Base-by-base conservation (phyloP, 164 flowering plant species). In the Litsea cubeba region DNA sequence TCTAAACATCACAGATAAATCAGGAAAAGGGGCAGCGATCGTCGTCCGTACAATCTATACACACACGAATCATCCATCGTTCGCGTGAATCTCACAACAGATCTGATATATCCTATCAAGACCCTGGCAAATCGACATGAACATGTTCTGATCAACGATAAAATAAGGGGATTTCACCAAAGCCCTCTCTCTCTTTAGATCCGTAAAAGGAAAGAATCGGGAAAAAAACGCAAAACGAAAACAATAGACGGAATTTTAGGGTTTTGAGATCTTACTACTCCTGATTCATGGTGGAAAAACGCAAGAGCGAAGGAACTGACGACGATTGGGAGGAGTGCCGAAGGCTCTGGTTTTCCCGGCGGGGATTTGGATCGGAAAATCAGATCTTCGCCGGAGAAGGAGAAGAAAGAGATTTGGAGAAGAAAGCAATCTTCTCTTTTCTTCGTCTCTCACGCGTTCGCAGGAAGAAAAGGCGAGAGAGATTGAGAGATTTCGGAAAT, bases 181-280 rank as follows among this genome's bases (percentile, higher is more conserved):
- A 64, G 22, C 30, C 32, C 32, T 10, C 7, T 23, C 7, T 23
- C 67, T 23, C 0, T 8, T 50, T 30, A 30, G 46, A 40, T 40
- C 46, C 46, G 46, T 40, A 8, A 40, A 1, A 32, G 35, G 54
- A 26, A 51, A 70, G 12, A 22, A 1, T 12, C 10, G 4, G 1
- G 32, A 50, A 18, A 30, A 70, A 51, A 46, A 14, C 28, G 11
- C 35, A 32, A 50, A 18, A 12, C 28, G 72, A 28, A 30, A 40
- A 40, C 46, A 40, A 40, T 7, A 40, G 46, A 20, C 49, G 32
- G 46, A 28, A 32, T 11, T 14, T 6, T 14, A 67, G n/a, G 69
- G 69, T 67, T 67, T 70, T 18, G 24, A 23, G 17, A 50, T 22
- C 72, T 50, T 70, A 70, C 72, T 70, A 70, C 72, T 70, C 72